A percentile compares a stretch with the other conserved stretches of the same genome.
Conservation (phyloP, 371 early-diverging fungal genomes). For the Saksenaea oblongispora region DNA sequence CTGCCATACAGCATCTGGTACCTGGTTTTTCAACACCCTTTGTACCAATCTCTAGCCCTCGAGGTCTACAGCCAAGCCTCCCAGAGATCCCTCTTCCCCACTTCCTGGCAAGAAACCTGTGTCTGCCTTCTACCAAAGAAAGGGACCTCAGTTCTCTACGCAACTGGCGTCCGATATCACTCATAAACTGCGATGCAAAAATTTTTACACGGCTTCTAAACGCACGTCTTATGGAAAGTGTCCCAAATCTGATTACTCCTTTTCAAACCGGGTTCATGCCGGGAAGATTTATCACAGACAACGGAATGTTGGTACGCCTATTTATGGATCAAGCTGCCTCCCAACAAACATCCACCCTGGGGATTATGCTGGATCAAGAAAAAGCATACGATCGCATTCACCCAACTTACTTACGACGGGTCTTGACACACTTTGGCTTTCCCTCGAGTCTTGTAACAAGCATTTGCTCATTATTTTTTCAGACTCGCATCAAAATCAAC, state of each 20-base stretch:
- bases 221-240: neutral
- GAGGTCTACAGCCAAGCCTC: slow-evolving; percentile 23
- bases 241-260: neutral
- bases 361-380: slow-evolving; percentile 8
- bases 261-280: slow-evolving; percentile 17
- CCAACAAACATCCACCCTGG: neutral
- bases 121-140: slow-evolving; percentile 24
- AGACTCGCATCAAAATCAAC: neutral
- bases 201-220: slow-evolving; percentile 18
- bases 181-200: slow-evolving; percentile 20
- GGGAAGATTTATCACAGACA: slow-evolving; percentile 12
- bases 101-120: slow-evolving; percentile 24
- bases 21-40: slow-evolving; percentile 10
- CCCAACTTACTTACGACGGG: slow-evolving; percentile 6
- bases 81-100: slow-evolving; percentile 8
- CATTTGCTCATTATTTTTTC: neutral
- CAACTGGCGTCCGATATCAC: slow-evolving; percentile 7
- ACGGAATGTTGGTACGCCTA: neutral
- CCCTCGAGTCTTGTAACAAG: neutral
- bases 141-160: slow-evolving; percentile 12
- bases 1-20: slow-evolving; percentile 12
- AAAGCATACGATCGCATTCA: slow-evolving; percentile 24
- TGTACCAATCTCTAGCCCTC: neutral
- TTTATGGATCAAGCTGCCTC: slow-evolving; percentile 10
- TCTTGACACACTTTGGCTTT: slow-evolving; percentile 10